Base-by-base conservation (phyloP, 2,329 filamentous ascomycete species). In the Colletotrichum spaethianum region DNA sequence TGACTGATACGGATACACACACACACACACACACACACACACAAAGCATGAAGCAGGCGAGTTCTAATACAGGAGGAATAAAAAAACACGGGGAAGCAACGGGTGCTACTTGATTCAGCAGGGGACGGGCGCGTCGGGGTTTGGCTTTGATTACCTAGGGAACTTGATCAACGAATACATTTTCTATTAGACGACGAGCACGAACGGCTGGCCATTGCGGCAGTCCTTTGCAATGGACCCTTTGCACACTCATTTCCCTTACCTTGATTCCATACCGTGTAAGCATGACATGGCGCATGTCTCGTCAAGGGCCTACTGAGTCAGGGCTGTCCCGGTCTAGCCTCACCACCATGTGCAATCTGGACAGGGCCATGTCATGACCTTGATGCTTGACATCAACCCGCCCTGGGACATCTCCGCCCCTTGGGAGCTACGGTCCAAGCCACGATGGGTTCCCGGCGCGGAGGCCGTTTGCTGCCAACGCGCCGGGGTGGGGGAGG, bases 81-180 rank as follows among this genome's bases (percentile, higher is more conserved):
- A 50, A 52, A 48, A 26, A n/a, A 40, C 59, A 55, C 36, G 63
- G 52, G 53, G 53, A 69, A 31, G 40, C 44, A 63, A 48, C 20
- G 38, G 69, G 53, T 59, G 59, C 42, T 72, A 61, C 56, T 69
- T 69, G 59, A 53, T 53, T 63, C 48, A 42, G 36, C 33, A 53
- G 61, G 48, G 18, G 46, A 69, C 9, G 59, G 69, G 69, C 69
- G 69, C 53, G 69, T 53, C 59, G 59, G 69, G 65, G 65, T 63
- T 72, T 40, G 57, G 57, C 50, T 55, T 69, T 53, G 60, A 63
- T 72, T 69, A 72, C 65, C 69, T 72, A 72, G 65, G 65, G 61
- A 53, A 59, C 59, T 60, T 60, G 38, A 64, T 26, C 44, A 61
- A 70, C 40, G 48, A 63, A 68, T 60, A 46, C 44, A 72, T 69